A percentile compares a stretch with the other conserved stretches of the same genome.
phyloP scores from a whole-genome alignment of 352 stramenopile genomes.

The Pythium volutum region DNA sequence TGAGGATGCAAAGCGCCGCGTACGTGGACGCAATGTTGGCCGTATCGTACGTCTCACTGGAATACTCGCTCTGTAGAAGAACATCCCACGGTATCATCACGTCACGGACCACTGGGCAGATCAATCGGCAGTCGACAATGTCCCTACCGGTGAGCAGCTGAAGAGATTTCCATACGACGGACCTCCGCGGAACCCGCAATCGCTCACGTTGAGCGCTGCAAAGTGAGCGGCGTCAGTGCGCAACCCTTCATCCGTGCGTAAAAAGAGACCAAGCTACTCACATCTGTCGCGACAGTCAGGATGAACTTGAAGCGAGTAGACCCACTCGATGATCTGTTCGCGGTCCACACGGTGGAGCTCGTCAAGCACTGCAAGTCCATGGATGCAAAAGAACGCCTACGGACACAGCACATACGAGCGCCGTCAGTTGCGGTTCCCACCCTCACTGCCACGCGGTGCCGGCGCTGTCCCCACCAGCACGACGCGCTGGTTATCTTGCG shows the following conservation, averaged over 20 bases:
- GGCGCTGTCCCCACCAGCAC: constrained; percentile 46
- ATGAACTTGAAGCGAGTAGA: constrained; percentile 82
- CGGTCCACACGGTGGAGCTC: constrained; percentile 73
- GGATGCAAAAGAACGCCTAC: constrained; percentile 82
- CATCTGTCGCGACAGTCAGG: constrained; percentile 59
- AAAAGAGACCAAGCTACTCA: constrained; percentile 11
- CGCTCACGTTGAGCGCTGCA: constrained; percentile 55
- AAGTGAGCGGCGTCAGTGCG: not conserved
- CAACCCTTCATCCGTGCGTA: not conserved
- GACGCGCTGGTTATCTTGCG: constrained; percentile 79
- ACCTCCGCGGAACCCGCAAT: constrained; percentile 75
- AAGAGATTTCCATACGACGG: constrained; percentile 67
- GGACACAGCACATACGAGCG: not conserved
- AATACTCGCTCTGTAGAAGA: constrained; percentile 38
- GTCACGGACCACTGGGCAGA: not conserved
- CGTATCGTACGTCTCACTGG: constrained; percentile 75
- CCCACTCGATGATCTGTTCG: constrained; percentile 78
- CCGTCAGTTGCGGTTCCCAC: not conserved
- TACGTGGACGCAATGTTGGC: constrained; percentile 87
- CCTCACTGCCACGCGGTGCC: not conserved
- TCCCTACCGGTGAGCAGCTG: constrained; percentile 31
- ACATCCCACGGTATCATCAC: no score
- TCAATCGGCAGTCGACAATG: not conserved
- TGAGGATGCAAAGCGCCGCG: constrained; percentile 76
- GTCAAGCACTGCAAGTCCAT: constrained; percentile 75